Evolutionary conservation across 2,329 filamentous ascomycete species (phyloP).

Genomic region (Clonostachys chloroleuca): DNA sequence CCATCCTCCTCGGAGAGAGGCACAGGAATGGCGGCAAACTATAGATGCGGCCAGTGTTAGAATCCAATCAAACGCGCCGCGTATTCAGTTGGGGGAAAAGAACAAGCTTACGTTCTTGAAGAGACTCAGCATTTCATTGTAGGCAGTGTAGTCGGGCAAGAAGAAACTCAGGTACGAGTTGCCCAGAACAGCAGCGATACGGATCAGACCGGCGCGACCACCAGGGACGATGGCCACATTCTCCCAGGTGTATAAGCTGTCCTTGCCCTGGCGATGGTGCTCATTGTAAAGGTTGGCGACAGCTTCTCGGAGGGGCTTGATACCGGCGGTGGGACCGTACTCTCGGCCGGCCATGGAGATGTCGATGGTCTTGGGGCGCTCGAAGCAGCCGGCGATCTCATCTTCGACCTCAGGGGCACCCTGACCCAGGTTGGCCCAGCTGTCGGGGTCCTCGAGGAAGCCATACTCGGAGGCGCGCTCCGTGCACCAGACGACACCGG

Average conservation of each 20-base stretch:
- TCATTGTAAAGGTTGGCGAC: slow-evolving; percentile 92
- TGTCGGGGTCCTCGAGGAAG: slow-evolving; percentile 73
- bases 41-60: not conserved
- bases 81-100: not conserved
- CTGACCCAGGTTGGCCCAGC: slow-evolving; percentile 92
- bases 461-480: slow-evolving; percentile 87
- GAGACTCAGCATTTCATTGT: slow-evolving; percentile 94
- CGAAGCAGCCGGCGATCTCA: slow-evolving; percentile 85
- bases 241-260: slow-evolving; percentile 91
- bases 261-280: slow-evolving; percentile 83
- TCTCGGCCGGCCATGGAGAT: slow-evolving; percentile 76
- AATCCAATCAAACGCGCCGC: not conserved
- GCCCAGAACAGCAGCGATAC: slow-evolving; percentile 89
- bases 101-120: slow-evolving; percentile 71
- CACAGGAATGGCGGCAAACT: slow-evolving; percentile 84
- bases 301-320: slow-evolving; percentile 83
- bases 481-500: slow-evolving; percentile 90
- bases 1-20: slow-evolving; percentile 80
- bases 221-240: slow-evolving; percentile 96
- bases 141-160: slow-evolving; percentile 92
- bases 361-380: slow-evolving; percentile 73
- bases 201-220: slow-evolving; percentile 86
- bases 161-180: slow-evolving; percentile 94
- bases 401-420: slow-evolving; percentile 92
- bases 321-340: slow-evolving; percentile 91